Evolutionary conservation across 805 yeast genomes (phyloP), one percentile per base, ranked within the genome.

Genomic region (Ogataea nonfermentans): DNA sequence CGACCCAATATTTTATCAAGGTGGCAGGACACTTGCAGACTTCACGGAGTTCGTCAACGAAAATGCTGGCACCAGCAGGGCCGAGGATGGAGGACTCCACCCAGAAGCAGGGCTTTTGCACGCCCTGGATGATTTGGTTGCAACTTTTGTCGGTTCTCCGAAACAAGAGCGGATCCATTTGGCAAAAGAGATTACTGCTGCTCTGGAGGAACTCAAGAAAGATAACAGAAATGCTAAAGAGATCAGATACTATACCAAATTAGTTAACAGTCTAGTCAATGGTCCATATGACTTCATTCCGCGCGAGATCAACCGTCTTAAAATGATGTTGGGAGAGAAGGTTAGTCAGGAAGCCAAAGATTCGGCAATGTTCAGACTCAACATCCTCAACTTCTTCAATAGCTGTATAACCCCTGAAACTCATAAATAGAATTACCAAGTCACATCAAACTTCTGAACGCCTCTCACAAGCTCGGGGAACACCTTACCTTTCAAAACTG

Each of bases 401-500:
- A 29, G 36, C n/a, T 44, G 40, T 14, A 35, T 39, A 29, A 44
- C 51, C 17, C 46, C 45, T 5, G 44, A 47, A 29, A 39, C 34
- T 9, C 24, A 39, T 13, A 32, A 37, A 32, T 28, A 32, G 19
- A 9, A 22, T 39, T 17, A 79, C 20, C 67, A 70, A 16, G 80
- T 65, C 20, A 77, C 66, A 50, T 68, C 61, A 56, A 66, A 71
- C 66, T 76, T 73, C 64, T 79, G 75, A 6, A 71, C 70, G 23
- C 71, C 68, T 61, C 98, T 66, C 41, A 87, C 73, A 49, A 78
- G 60, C 35, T 82, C 76, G 12, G 87, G 81, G 74, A 85, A 81
- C 3, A 88, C 89, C 44, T 72, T 74, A 5, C 80, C 82, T 6
- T 78, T 70, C 12, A 84, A 52, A 25, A 93, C 71, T 9, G 95